phyloP scores from a whole-genome alignment of 805 yeast species.

The Debaryomyces tyrocola region DNA sequence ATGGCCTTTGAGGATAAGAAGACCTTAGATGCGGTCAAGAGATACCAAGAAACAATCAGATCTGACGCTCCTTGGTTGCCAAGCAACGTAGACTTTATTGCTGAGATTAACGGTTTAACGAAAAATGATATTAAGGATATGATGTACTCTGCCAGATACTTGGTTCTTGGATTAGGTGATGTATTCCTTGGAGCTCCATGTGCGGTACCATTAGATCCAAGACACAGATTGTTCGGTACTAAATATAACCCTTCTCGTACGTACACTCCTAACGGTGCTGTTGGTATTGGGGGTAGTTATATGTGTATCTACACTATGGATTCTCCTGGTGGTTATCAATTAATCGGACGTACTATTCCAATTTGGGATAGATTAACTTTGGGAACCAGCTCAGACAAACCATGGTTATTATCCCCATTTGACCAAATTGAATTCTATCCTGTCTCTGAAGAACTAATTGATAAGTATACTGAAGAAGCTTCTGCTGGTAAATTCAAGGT shows the following conservation, averaged over 20 bases:
- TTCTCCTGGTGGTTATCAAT: constrained; percentile 97
- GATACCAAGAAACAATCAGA: constrained; percentile 93
- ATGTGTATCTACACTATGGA: constrained; percentile 99
- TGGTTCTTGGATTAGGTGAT: constrained; percentile 95
- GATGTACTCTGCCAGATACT: constrained; percentile 84
- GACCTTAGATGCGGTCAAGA: constrained; percentile 83
- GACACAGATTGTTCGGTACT: constrained; percentile 88
- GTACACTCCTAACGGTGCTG: constrained; percentile 94
- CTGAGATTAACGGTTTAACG: constrained; percentile 78
- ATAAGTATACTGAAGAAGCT: constrained; percentile 65
- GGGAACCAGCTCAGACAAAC: constrained; percentile 60
- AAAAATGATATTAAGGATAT: constrained; percentile 77
- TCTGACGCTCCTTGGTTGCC: constrained; percentile 97
- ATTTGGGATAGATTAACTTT: constrained; percentile 94
- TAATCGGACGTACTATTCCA: constrained; percentile 94
- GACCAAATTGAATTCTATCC: constrained; percentile 96
- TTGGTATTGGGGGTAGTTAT: constrained; percentile 98
- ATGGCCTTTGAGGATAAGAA: constrained; percentile 95
- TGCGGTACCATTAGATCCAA: constrained; percentile 96
- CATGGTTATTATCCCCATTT: constrained; percentile 91
- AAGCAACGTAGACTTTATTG: constrained; percentile 93
- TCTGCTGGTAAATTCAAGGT: constrained; percentile 79
- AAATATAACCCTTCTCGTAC: constrained; percentile 97
- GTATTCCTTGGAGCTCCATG: constrained; percentile 98
- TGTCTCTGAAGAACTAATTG: constrained; percentile 81